Evolutionary conservation across 306 rosid genomes (phyloP).

Genomic region (Medicago arabica): DNA sequence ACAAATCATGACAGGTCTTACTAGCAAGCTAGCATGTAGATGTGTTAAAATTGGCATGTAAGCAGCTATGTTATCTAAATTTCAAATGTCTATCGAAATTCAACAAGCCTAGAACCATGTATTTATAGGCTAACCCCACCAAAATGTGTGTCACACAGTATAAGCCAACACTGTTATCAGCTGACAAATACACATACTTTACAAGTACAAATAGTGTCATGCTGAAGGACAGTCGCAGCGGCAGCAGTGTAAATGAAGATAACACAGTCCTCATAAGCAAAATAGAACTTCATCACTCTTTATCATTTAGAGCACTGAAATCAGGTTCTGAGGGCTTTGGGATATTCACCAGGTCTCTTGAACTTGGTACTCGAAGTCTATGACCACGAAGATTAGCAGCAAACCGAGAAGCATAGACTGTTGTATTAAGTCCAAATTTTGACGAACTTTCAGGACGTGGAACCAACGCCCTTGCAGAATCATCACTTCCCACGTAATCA

Average conservation of each 20-base stretch:
- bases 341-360: conserved; percentile 35
- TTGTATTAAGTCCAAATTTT: conserved; percentile 54
- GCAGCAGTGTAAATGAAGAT: background rate
- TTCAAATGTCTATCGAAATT: conserved; percentile 1
- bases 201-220: background rate
- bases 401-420: conserved; percentile 73
- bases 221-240: background rate
- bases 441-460: conserved; percentile 20
- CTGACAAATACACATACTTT: background rate
- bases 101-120: background rate
- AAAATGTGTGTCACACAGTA: background rate
- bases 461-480: conserved; percentile 43
- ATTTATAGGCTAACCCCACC: background rate
- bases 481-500: conserved; percentile 38
- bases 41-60: background rate
- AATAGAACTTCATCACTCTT: conserved; percentile 11
- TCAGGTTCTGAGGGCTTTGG: conserved; percentile 88
- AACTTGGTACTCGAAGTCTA: conserved; percentile 54
- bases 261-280: conserved; percentile 14
- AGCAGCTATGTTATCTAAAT: conserved; percentile 9
- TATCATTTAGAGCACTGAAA: conserved; percentile 50
- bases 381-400: conserved; percentile 76
- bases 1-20: conserved; percentile 3
- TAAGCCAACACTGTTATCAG: conserved; percentile 8
- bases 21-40: background rate